Base-by-base conservation (phyloP, 2,329 filamentous ascomycete species). In the Penicillium sp. region DNA sequence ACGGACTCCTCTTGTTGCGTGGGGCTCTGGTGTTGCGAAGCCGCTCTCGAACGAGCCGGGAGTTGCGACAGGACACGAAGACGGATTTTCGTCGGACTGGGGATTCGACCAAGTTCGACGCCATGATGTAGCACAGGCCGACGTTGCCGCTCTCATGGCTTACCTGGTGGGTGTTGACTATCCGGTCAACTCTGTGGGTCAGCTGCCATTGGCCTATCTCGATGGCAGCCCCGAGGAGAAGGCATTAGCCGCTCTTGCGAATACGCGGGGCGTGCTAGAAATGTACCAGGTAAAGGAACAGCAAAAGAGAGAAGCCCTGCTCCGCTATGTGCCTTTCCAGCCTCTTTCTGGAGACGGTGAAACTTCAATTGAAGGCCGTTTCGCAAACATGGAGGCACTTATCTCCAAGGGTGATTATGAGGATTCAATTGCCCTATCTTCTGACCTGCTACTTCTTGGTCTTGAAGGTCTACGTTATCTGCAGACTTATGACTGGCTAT, bases 401-500 rank as follows among this genome's bases (percentile, higher is more conserved):
- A 93, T 98, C 53, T 79, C 85, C 14, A 76, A 77, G 10, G 87
- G 84, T 8, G 80, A 84, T 46, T 87, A 87, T 62, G 87, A 93
- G 55, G 84, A 90, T 65, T 91, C 93, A 1, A 96, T 98, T 65
- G 80, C 86, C 56, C 84, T 90, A 66, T 91, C 90, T 1, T 87
- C 89, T 43, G 84, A 87, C 27, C 81, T 99, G 14, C 90, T 98
- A 58, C 84, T 89, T 57, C 78, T 90, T 50, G 89, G 87, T 1
- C 82, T 99, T 1, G 84, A 91, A 59, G 95, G 95, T 8, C 79
- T 99, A 58, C 86, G 95, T 50, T 99, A 99, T 72, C 82, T 99
- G 26, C 95, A 99, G 75, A 99, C 93, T 0, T 99, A 99, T 68
- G 95, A 99, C 77, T 99, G 95, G 95, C 82, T 99, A 2, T 99